phyloP scores from a whole-genome alignment of 306 rosid genomes.

The Albizia julibrissin region DNA sequence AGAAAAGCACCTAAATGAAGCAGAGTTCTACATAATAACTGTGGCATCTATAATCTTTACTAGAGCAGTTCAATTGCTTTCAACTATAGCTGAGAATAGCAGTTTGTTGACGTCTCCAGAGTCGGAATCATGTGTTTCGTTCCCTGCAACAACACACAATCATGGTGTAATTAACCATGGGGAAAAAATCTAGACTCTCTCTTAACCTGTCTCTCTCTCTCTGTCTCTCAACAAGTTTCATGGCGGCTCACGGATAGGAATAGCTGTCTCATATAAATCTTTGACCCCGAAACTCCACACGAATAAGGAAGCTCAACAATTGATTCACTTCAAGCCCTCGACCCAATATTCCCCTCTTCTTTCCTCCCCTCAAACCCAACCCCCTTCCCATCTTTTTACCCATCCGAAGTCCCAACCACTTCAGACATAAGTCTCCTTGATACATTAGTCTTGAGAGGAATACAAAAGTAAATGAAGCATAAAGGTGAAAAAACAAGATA shows the following conservation, averaged over 20 bases:
- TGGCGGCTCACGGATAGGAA: neutral
- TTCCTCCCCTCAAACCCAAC: conserved; percentile 14
- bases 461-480: conserved; percentile 14
- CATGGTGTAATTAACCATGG: neutral
- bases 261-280: conserved; percentile 12
- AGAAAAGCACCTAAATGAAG: conserved; percentile 8
- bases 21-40: conserved; percentile 8
- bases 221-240: neutral
- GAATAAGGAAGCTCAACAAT: neutral
- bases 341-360: neutral
- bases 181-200: neutral
- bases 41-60: conserved; percentile 1
- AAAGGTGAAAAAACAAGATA: conserved; percentile 21
- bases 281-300: neutral
- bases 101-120: conserved; percentile 65
- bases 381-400: conserved; percentile 19
- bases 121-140: conserved; percentile 51
- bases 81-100: conserved; percentile 78
- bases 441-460: conserved; percentile 1
- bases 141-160: conserved; percentile 53
- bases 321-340: neutral
- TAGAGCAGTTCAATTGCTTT: conserved; percentile 47
- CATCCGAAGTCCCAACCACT: neutral
- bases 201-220: no score
- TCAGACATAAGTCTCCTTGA: neutral